Percentiles rank a stretch among this genome's conserved stretches.
Conservation (phyloP, 208 protist species). For the Trypanosoma lewisi region DNA sequence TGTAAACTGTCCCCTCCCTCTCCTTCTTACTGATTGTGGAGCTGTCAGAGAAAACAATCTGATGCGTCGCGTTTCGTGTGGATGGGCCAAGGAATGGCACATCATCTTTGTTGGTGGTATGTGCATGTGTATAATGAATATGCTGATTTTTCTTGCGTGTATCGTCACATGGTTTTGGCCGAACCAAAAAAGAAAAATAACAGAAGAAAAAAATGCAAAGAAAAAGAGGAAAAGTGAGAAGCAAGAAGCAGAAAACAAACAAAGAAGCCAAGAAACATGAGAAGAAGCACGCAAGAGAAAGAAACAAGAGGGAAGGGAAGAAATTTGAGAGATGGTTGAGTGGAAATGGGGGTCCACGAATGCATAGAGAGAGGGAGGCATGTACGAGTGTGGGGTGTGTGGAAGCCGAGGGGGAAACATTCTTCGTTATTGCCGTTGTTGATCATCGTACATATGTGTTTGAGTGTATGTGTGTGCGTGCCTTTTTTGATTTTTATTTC, state of each 20-base stretch:
- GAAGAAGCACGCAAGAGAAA: slow-evolving; percentile 1
- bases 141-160: too few species aligned
- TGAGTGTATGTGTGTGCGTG: not conserved
- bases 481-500: slow-evolving; percentile 9
- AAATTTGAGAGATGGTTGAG: not conserved
- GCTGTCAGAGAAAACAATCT: too few species aligned
- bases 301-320: not conserved
- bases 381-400: not conserved
- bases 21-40: too few species aligned
- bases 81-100: too few species aligned
- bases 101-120: too few species aligned
- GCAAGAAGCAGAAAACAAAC: slow-evolving; percentile 3
- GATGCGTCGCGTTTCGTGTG: too few species aligned
- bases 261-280: not conserved
- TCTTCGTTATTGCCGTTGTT: too few species aligned
- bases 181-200: slow-evolving; percentile 9
- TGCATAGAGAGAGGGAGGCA: not conserved
- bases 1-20: not conserved
- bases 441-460: not conserved
- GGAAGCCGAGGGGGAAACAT: not conserved
- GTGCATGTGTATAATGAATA: too few species aligned
- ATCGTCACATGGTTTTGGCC: too few species aligned
- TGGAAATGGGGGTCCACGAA: too few species aligned
- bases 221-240: slow-evolving; percentile 1
- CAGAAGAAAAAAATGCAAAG: not conserved